These are phyloP conservation scores for Cajanus cajan DNA, from an alignment of 306 rosid species.

Conservation along the genomic window DNA sequence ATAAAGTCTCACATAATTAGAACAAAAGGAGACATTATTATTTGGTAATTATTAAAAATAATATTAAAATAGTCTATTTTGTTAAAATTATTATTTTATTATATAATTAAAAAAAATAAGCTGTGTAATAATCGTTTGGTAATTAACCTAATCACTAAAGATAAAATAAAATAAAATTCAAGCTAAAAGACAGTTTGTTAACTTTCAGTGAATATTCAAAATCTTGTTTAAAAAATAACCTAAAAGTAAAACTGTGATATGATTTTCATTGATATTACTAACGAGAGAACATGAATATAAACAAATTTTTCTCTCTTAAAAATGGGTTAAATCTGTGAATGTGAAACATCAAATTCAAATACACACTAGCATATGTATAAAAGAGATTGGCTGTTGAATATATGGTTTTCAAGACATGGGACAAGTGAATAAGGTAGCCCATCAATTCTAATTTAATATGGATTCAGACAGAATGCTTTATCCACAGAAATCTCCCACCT, in stretches of 20 bases:
- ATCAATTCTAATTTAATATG: constrained; percentile 34
- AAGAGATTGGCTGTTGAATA: constrained; percentile 21
- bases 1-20: no score
- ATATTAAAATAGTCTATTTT: not conserved
- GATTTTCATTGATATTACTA: not conserved
- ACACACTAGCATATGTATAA: not conserved
- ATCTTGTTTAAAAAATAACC: not conserved
- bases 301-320: not conserved
- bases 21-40: no score
- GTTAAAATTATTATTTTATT: not conserved
- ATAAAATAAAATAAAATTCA: not conserved
- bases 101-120: not conserved
- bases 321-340: not conserved
- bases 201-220: not conserved
- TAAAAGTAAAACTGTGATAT: no score
- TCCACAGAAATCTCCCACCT: constrained; percentile 38
- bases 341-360: not conserved
- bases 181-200: not conserved
- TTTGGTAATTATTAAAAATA: not conserved
- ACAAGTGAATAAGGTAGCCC: constrained; percentile 25
- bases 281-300: not conserved
- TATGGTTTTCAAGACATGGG: constrained; percentile 26
- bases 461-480: constrained; percentile 40
- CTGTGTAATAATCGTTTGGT: not conserved
- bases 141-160: not conserved